Percentiles rank a stretch among this genome's conserved stretches.
These are phyloP conservation scores for Artemisia tridentata DNA, from an alignment of 129 eudicot species.

Conservation along the genomic window DNA sequence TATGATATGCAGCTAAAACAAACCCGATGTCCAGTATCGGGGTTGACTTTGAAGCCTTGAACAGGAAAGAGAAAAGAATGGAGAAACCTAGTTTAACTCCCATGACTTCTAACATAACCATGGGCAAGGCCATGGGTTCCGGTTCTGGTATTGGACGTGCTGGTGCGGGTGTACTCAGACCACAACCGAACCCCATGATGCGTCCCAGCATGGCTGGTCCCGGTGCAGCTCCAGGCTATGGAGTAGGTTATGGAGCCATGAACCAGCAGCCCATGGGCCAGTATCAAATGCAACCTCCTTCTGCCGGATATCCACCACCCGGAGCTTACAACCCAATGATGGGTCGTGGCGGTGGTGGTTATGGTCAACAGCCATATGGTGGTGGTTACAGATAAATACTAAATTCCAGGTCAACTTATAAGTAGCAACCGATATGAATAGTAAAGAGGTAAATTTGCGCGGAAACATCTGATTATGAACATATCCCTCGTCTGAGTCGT, in stretches of 20 bases:
- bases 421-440: constrained; percentile 7
- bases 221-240: constrained; percentile 39
- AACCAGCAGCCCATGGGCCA: constrained; percentile 57
- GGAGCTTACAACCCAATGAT: constrained; percentile 69
- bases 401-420: constrained; percentile 2
- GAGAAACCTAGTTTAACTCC: constrained; percentile 73
- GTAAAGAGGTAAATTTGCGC: constrained; percentile 13
- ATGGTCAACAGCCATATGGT: constrained; percentile 82
- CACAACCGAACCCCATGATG: constrained; percentile 62
- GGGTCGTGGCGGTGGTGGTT: constrained; percentile 77
- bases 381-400: constrained; percentile 53
- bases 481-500: not conserved
- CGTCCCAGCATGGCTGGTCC: constrained; percentile 64
- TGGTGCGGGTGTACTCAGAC: constrained; percentile 70
- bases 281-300: constrained; percentile 57
- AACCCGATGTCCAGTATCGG: constrained; percentile 88
- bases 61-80: constrained; percentile 90
- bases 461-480: constrained; percentile 3
- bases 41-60: constrained; percentile 91
- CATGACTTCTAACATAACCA: constrained; percentile 52
- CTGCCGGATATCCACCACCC: constrained; percentile 56
- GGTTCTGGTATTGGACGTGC: constrained; percentile 97
- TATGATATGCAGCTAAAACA: constrained; percentile 68
- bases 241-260: constrained; percentile 47
- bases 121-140: constrained; percentile 99